phyloP scores from a whole-genome alignment of 257 asterid species.

The Fraxinus pennsylvanica region DNA sequence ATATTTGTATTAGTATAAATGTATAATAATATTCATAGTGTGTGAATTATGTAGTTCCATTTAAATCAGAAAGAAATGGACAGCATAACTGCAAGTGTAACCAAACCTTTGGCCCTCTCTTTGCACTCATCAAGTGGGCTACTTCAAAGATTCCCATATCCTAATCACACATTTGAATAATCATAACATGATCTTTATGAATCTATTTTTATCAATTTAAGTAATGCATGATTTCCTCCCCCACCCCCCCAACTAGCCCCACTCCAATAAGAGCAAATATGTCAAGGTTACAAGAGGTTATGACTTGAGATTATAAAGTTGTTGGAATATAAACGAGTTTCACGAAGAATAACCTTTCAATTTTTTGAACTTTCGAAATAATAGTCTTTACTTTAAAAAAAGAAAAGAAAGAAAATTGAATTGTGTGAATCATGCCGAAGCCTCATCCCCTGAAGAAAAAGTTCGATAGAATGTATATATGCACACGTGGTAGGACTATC shows the following conservation, averaged over 20 bases:
- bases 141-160: conserved; percentile 30
- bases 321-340: too few species aligned
- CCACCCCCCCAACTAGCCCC: not conserved
- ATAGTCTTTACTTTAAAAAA: too few species aligned
- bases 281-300: not conserved
- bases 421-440: too few species aligned
- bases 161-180: conserved; percentile 23
- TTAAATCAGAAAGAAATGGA: conserved; percentile 27
- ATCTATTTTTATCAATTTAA: conserved; percentile 17
- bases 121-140: conserved; percentile 26
- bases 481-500: too few species aligned
- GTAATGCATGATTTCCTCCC: not conserved
- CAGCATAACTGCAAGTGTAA: conserved; percentile 27
- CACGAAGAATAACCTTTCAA: not conserved
- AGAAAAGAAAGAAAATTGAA: too few species aligned
- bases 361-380: not conserved
- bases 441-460: too few species aligned
- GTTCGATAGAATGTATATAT: too few species aligned
- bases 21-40: conserved; percentile 8
- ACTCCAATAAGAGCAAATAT: too few species aligned
- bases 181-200: conserved; percentile 21
- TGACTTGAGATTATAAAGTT: too few species aligned
- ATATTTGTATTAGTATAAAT: not conserved
- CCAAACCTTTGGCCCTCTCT: conserved; percentile 6
- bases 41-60: conserved; percentile 22